Evolutionary conservation across 208 protist species (phyloP).

Genomic region (Leishmania guyanensis): DNA sequence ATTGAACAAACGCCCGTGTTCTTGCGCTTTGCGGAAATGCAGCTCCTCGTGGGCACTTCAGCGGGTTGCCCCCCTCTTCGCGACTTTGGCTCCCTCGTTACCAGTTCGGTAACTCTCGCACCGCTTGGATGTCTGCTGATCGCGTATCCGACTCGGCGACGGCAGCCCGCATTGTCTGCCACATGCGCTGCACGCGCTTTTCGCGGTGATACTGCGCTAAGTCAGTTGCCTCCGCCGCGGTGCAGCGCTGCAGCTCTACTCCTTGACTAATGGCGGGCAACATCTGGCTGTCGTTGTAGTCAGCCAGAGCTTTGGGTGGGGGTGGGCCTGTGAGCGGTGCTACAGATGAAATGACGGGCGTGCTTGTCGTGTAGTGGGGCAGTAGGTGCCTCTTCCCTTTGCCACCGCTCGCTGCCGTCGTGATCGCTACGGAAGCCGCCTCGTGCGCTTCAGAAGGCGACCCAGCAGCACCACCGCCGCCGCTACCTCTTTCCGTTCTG

Average conservation of each 20-base stretch:
- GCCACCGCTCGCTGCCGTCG: background rate
- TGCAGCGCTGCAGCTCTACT: slow-evolving; percentile 15
- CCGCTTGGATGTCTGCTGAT: slow-evolving; percentile 40
- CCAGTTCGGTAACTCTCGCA: slow-evolving; percentile 49
- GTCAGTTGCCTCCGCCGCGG: slow-evolving; percentile 20
- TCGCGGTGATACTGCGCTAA: slow-evolving; percentile 25
- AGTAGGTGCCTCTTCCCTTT: background rate
- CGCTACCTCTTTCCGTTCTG: slow-evolving; percentile 6
- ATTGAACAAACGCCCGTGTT: background rate
- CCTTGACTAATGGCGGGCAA: slow-evolving; percentile 13
- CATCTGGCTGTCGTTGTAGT: slow-evolving; percentile 14
- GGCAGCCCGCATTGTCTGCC: slow-evolving; percentile 1
- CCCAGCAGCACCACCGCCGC: background rate
- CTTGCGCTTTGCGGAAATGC: background rate
- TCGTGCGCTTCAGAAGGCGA: background rate
- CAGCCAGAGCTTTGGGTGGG: slow-evolving; percentile 5
- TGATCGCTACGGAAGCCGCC: background rate
- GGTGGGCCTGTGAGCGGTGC: slow-evolving; percentile 3
- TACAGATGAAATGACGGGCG: background rate
- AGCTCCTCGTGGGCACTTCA: background rate
- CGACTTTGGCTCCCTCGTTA: slow-evolving; percentile 5
- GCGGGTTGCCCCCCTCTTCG: background rate
- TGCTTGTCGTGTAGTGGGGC: background rate
- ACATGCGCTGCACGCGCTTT: slow-evolving; percentile 12
- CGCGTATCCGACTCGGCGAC: slow-evolving; percentile 6